phyloP scores from a whole-genome alignment of 2,329 filamentous ascomycete species.

The Alternaria rosae region DNA sequence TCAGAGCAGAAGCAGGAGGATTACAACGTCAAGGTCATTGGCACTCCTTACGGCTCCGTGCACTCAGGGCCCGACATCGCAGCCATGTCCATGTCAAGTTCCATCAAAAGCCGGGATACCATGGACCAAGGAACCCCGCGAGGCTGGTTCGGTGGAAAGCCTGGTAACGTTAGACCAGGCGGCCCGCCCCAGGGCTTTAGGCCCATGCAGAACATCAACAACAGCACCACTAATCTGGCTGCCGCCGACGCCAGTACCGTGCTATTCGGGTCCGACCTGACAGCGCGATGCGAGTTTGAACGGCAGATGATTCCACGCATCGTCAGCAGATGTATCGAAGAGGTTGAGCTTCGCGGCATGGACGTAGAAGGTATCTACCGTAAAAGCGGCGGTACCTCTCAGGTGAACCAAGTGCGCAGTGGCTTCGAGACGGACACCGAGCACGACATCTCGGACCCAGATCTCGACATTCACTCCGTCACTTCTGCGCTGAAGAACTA shows the following conservation, averaged over 20 bases:
- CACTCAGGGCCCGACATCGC: constrained; percentile 47
- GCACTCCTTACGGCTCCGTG: constrained; percentile 52
- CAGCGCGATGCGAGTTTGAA: constrained; percentile 85
- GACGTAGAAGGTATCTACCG: constrained; percentile 97
- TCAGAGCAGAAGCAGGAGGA: constrained; percentile 65
- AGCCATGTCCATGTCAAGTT: constrained; percentile 43
- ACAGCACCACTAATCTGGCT: constrained; percentile 51
- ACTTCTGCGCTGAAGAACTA: constrained; percentile 97
- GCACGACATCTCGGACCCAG: constrained; percentile 91
- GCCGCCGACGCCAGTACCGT: constrained; percentile 49
- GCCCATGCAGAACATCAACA: constrained; percentile 52
- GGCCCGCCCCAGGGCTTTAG: constrained; percentile 31
- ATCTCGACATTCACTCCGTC: constrained; percentile 93
- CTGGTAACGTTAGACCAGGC: constrained; percentile 19
- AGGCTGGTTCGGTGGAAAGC: constrained; percentile 46
- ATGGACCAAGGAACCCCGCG: constrained; percentile 35
- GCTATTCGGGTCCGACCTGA: constrained; percentile 89
- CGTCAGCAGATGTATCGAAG: constrained; percentile 91
- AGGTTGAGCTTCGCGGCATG: constrained; percentile 96
- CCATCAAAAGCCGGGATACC: constrained; percentile 33
- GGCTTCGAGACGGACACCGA: constrained; percentile 88
- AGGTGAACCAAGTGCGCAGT: constrained; percentile 88
- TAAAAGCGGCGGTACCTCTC: constrained; percentile 92
- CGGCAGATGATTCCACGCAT: constrained; percentile 88
- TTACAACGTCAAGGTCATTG: constrained; percentile 59